Base-by-base conservation (phyloP, 495 filamentous ascomycete species). In the Thermochaetoides thermophila region DNA sequence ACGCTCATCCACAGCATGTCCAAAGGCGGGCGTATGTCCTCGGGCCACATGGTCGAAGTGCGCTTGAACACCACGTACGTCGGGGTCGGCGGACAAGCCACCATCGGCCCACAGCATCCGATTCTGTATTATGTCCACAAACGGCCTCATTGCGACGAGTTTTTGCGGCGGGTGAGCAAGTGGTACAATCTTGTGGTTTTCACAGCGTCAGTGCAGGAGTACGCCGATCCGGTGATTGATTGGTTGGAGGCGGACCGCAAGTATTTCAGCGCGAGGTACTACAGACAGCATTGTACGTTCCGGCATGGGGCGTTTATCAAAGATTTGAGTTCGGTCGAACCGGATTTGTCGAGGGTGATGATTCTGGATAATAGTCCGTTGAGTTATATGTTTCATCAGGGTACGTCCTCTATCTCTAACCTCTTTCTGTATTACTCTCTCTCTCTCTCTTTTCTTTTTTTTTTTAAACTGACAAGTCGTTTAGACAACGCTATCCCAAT, bases 51-150 rank as follows among this genome's bases (percentile, higher is more conserved):
- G 89, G 87, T 97, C 20, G 89, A 97, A 60, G 89, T 97, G 43
- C 89, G 87, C 47, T 69, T 96, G 30, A 73, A 77, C 45, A 70
- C 70, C 13, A 66, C 71, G 21, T 64, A 73, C 36, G 57, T 71
- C 32, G 64, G 66, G 18, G 69, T 71, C 19, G 74, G 76, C 25
- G 76, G 69, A 24, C 72, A 73, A 34, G 61, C 70, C 16, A 71
- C 70, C 11, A 52, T 84, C 25, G 84, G 81, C 8, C 81, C 81
- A 29, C 87, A 93, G 48, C 85, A 96, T 53, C 89, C 89, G 4
- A 96, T 97, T 48, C 60, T 97, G 38, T 97, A 97, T 60, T 96
- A 95, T 62, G 89, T 97, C 31, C 91, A 96, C 60, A 95, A 96
- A 59, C 74, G 89, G 36, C 89, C 89, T 19, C 74, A 92, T 49